phyloP scores from a whole-genome alignment of 2,329 filamentous ascomycete genomes.

The Diaporthe aspalathi region DNA sequence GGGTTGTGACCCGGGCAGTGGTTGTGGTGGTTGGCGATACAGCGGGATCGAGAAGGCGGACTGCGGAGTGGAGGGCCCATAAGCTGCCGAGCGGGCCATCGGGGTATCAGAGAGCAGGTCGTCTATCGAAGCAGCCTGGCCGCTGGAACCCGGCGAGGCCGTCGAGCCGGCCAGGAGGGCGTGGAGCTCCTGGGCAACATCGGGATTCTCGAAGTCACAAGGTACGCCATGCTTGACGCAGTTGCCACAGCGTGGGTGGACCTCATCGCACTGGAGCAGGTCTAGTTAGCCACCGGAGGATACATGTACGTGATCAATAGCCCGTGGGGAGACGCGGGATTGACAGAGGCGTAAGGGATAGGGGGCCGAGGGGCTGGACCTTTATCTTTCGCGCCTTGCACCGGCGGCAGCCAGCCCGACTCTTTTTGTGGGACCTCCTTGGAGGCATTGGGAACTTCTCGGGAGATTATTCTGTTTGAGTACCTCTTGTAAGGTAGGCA shows the following conservation, averaged over 20 bases:
- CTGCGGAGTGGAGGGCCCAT: constrained; percentile 22
- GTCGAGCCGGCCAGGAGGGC: constrained; percentile 46
- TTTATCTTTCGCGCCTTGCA: constrained; percentile 79
- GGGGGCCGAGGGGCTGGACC: constrained; percentile 52
- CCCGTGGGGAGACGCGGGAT: not conserved
- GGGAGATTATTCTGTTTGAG: not conserved
- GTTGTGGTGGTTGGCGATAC: constrained; percentile 50
- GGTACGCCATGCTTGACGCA: constrained; percentile 74
- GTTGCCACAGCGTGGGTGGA: constrained; percentile 73
- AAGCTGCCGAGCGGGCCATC: constrained; percentile 34
- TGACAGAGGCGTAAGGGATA: not conserved
- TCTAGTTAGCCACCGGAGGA: not conserved
- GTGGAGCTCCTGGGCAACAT: constrained; percentile 58
- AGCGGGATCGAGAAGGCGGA: constrained; percentile 49
- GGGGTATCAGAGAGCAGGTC: constrained; percentile 17
- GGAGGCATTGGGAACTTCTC: constrained; percentile 64
- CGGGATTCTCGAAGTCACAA: constrained; percentile 72
- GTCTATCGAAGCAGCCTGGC: constrained; percentile 35
- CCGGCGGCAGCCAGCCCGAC: constrained; percentile 71
- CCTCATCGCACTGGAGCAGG: constrained; percentile 68
- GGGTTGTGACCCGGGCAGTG: constrained; percentile 51
- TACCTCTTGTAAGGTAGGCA: constrained; percentile 1
- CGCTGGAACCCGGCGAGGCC: constrained; percentile 24
- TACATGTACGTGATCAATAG: constrained; percentile 4
- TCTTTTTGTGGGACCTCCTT: constrained; percentile 76